phyloP scores from a whole-genome alignment of 2,329 filamentous ascomycete species.

The Elsinoe necatrix region DNA sequence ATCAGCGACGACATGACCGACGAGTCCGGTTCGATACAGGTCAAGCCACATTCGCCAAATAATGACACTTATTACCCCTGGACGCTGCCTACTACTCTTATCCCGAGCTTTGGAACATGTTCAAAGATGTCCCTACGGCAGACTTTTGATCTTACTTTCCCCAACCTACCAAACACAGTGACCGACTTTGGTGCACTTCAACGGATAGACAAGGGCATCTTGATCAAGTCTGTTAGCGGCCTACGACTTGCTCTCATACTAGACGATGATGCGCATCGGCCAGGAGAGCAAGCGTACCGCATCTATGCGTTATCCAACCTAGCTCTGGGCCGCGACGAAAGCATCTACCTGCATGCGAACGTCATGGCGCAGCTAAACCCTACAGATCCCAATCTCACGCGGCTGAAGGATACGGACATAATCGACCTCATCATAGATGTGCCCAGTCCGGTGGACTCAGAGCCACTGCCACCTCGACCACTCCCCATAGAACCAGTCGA shows the following conservation, averaged over 20 bases:
- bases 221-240: constrained; percentile 53
- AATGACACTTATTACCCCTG: constrained; percentile 88
- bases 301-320: constrained; percentile 76
- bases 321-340: constrained; percentile 77
- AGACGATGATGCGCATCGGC: constrained; percentile 43
- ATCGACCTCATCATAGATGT: constrained; percentile 65
- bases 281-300: constrained; percentile 47
- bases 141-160: constrained; percentile 63
- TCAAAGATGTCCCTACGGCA: constrained; percentile 60
- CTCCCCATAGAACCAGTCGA: not conserved
- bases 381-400: constrained; percentile 74
- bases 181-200: constrained; percentile 41
- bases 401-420: constrained; percentile 62
- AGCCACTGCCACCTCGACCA: not conserved
- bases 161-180: constrained; percentile 45
- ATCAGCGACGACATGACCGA: constrained; percentile 13
- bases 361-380: constrained; percentile 60
- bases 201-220: constrained; percentile 50
- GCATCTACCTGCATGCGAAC: constrained; percentile 68
- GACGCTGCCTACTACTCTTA: constrained; percentile 70
- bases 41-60: constrained; percentile 51
- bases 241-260: constrained; percentile 59
- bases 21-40: constrained; percentile 48
- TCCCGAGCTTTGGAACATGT: constrained; percentile 72
- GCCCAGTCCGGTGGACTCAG: constrained; percentile 10